phyloP scores from a whole-genome alignment of 805 yeast species.

The Pichia eremophila region DNA sequence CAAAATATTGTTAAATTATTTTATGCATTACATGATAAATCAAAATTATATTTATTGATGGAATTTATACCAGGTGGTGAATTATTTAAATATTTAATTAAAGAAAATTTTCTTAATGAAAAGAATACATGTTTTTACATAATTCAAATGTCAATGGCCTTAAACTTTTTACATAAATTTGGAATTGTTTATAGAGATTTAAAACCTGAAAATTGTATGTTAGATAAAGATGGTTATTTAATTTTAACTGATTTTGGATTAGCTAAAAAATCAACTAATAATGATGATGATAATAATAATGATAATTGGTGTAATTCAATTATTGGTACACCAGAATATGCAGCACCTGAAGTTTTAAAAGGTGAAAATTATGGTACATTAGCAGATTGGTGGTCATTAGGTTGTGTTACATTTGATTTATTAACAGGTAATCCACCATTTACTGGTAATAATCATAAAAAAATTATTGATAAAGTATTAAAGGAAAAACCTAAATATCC shows the following conservation, averaged over 20 bases:
- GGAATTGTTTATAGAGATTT: conserved; percentile 83
- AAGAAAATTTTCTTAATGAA: conserved; percentile 38
- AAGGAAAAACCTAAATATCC: conserved; percentile 57
- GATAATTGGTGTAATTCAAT: conserved; percentile 44
- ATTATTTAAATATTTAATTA: conserved; percentile 52
- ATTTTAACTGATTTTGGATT: conserved; percentile 82
- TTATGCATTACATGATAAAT: conserved; percentile 73
- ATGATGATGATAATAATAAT: conserved; percentile 20
- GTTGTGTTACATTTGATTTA: conserved; percentile 70
- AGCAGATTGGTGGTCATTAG: conserved; percentile 89
- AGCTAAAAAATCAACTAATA: conserved; percentile 34
- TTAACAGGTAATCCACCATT: conserved; percentile 81
- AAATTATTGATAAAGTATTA: conserved; percentile 62
- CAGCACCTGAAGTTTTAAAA: conserved; percentile 80
- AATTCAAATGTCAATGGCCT: conserved; percentile 73
- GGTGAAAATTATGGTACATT: conserved; percentile 68
- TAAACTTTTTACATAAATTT: conserved; percentile 59
- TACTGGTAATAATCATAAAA: conserved; percentile 68
- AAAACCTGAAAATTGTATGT: conserved; percentile 81
- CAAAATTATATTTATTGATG: conserved; percentile 60
- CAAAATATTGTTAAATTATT: conserved; percentile 76
- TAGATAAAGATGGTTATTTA: conserved; percentile 67
- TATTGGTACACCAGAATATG: conserved; percentile 71
- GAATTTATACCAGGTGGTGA: conserved; percentile 93
- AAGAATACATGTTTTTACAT: conserved; percentile 61